Evolutionary conservation across 1,139 yeast genomes (phyloP).

Genomic region (Taphrina communis): DNA sequence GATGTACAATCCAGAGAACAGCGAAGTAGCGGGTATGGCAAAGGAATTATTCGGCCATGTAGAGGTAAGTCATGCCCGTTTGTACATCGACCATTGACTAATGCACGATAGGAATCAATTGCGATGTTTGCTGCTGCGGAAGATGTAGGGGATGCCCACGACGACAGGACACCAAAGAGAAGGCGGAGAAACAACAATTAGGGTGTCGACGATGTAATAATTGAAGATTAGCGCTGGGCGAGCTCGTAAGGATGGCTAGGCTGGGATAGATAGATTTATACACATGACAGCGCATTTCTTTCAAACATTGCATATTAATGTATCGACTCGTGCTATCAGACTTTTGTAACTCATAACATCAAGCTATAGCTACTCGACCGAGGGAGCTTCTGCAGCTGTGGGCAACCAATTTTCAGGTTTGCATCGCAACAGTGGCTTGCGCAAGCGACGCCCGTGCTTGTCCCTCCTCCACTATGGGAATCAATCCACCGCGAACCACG

Average conservation of each 20-base stretch:
- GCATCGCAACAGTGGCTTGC: neutral
- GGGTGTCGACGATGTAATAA: neutral
- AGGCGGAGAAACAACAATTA: constrained; percentile 22
- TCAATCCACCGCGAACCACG: neutral
- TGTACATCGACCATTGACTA: neutral
- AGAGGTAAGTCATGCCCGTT: constrained; percentile 9
- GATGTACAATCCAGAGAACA: constrained; percentile 90
- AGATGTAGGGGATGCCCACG: constrained; percentile 12
- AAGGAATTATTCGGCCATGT: constrained; percentile 53
- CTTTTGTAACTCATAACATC: no score
- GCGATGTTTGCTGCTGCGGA: constrained; percentile 29
- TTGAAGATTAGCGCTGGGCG: neutral
- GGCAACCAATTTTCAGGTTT: no score
- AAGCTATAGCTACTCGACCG: no score
- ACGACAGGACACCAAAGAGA: constrained; percentile 33
- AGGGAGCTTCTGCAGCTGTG: no score
- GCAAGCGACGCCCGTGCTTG: neutral
- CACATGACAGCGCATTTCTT: no score
- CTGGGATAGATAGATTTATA: neutral
- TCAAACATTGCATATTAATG: no score
- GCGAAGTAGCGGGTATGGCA: constrained; percentile 95
- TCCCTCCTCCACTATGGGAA: neutral
- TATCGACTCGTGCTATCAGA: no score
- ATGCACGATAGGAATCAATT: constrained; percentile 17
- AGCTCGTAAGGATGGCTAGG: neutral